Percentiles rank a stretch among this genome's conserved stretches.
These are phyloP conservation scores for Dactylellina haptotyla DNA, from an alignment of 2,329 filamentous ascomycete genomes.

Conservation along the genomic window DNA sequence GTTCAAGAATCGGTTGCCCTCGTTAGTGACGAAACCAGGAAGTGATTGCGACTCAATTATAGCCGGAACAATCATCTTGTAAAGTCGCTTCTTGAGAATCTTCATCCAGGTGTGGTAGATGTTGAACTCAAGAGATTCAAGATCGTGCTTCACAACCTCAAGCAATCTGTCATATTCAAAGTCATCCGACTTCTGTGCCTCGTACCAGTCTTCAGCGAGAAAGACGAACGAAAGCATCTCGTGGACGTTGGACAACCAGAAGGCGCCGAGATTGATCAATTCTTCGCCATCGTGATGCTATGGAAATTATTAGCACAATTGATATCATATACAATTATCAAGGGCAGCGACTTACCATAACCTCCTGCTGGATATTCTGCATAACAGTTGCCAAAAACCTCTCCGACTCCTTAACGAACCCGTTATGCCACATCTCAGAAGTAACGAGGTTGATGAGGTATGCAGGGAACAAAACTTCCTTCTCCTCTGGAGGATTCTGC, in stretches of 20 bases:
- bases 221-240: slow-evolving; percentile 99
- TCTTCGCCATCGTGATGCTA: slow-evolving; percentile 92
- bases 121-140: slow-evolving; percentile 98
- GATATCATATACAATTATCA: background rate
- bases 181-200: slow-evolving; percentile 98
- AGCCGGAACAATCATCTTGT: slow-evolving; percentile 99
- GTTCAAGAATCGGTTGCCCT: slow-evolving; percentile 97
- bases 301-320: slow-evolving; percentile 28
- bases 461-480: slow-evolving; percentile 97
- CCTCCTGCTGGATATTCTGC: slow-evolving; percentile 99
- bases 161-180: slow-evolving; percentile 97
- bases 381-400: slow-evolving; percentile 98
- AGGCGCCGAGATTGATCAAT: slow-evolving; percentile 94
- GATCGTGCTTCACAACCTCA: slow-evolving; percentile 98
- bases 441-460: slow-evolving; percentile 99
- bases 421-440: slow-evolving; percentile 99
- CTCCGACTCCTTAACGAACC: slow-evolving; percentile 98
- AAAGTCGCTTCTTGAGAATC: slow-evolving; percentile 97
- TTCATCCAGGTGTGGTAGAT: slow-evolving; percentile 99
- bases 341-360: slow-evolving; percentile 71
- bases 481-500: slow-evolving; percentile 90
- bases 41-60: slow-evolving; percentile 99
- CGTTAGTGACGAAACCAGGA: slow-evolving; percentile 97
- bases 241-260: slow-evolving; percentile 99
- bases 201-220: slow-evolving; percentile 98